Percentiles rank a stretch among this genome's conserved stretches.
These are phyloP conservation scores for Microbotryum intermedium DNA, from an alignment of 1,284 basidiomycete genomes.

Conservation along the genomic window DNA sequence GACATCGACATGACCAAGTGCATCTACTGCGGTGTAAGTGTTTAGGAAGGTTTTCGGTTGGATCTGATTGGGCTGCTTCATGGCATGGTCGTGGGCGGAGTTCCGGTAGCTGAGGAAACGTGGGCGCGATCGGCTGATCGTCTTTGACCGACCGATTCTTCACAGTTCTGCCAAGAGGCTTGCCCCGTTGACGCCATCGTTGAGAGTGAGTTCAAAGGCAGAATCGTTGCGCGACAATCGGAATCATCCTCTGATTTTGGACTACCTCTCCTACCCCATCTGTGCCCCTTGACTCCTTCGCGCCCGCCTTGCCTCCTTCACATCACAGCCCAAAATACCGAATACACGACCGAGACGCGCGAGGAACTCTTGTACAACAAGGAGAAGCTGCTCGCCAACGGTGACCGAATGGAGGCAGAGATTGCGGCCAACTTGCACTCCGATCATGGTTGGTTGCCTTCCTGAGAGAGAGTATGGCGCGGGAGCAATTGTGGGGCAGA, in stretches of 20 bases:
- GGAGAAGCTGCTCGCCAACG: constrained; percentile 59
- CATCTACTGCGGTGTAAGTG: constrained; percentile 64
- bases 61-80: constrained; percentile 54
- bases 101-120: too few relatives aligned
- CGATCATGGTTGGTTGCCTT: constrained; percentile 37
- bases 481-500: too few relatives aligned
- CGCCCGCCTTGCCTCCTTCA: background rate
- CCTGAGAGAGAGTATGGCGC: too few relatives aligned
- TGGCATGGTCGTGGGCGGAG: background rate
- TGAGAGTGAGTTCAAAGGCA: constrained; percentile 62
- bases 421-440: constrained; percentile 84
- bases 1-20: constrained; percentile 90
- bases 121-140: background rate
- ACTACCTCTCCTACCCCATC: background rate
- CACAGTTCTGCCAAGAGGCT: constrained; percentile 66
- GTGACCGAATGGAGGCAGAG: constrained; percentile 92
- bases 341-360: constrained; percentile 89
- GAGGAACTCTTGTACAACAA: constrained; percentile 99
- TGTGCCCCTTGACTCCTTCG: background rate
- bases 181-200: constrained; percentile 99
- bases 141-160: background rate
- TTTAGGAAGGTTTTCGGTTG: constrained; percentile 43
- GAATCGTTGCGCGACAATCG: constrained; percentile 12
- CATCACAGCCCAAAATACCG: constrained; percentile 65
- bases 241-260: background rate